Evolutionary conservation across 2,329 filamentous ascomycete species (phyloP).

Genomic region (Colletotrichum acutatum): DNA sequence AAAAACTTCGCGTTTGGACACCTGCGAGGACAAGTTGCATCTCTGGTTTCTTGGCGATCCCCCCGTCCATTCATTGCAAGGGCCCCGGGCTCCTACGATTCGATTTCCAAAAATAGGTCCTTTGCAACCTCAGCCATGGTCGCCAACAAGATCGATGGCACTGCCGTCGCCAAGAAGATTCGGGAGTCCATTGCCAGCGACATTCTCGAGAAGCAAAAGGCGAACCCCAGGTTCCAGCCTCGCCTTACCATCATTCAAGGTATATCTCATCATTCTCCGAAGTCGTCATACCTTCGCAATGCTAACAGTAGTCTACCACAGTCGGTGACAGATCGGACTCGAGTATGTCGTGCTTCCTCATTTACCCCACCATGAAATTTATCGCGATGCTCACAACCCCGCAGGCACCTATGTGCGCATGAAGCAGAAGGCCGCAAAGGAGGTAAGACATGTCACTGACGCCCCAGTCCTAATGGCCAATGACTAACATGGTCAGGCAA

Average conservation of each 20-base stretch:
- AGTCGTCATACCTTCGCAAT: background rate
- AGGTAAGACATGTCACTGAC: slow-evolving; percentile 64
- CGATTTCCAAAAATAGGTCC: slow-evolving; percentile 20
- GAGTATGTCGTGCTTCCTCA: slow-evolving; percentile 64
- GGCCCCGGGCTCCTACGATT: slow-evolving; percentile 16
- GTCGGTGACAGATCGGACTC: slow-evolving; percentile 95
- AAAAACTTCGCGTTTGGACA: slow-evolving; percentile 10
- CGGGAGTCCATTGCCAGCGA: slow-evolving; percentile 83
- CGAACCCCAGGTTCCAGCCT: slow-evolving; percentile 89
- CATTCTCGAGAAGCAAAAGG: slow-evolving; percentile 82
- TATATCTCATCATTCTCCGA: slow-evolving; percentile 51
- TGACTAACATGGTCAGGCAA: slow-evolving; percentile 69
- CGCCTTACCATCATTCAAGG: slow-evolving; percentile 95
- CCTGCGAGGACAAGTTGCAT: slow-evolving; percentile 20
- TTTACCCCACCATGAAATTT: slow-evolving; percentile 36
- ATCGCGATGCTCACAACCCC: slow-evolving; percentile 46
- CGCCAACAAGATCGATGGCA: slow-evolving; percentile 94
- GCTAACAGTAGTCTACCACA: slow-evolving; percentile 47
- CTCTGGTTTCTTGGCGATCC: slow-evolving; percentile 20
- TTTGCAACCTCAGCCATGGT: slow-evolving; percentile 76
- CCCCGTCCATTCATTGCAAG: slow-evolving; percentile 22
- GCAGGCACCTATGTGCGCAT: slow-evolving; percentile 97
- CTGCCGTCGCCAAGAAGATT: slow-evolving; percentile 91
- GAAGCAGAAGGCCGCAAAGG: slow-evolving; percentile 97
- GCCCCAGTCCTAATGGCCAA: background rate